phyloP scores from a whole-genome alignment of 805 yeast genomes.

The Starmerella potacharoeniae region DNA sequence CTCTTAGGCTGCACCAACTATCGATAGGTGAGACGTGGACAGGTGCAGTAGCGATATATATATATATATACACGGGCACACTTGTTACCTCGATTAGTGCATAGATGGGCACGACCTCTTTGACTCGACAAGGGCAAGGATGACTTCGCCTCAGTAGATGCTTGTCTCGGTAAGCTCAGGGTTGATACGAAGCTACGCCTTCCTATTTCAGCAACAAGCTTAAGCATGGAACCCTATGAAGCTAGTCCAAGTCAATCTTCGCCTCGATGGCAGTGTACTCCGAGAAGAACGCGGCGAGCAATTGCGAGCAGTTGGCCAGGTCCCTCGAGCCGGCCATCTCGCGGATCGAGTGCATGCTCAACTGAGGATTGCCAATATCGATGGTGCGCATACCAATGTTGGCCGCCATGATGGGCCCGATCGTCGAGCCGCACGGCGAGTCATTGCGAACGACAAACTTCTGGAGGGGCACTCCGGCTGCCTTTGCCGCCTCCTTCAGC shows the following conservation, averaged over 20 bases:
- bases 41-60: neutral
- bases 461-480: conserved; percentile 69
- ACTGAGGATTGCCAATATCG: conserved; percentile 84
- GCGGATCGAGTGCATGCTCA: conserved; percentile 87
- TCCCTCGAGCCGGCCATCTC: conserved; percentile 82
- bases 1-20: too few relatives aligned
- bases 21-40: neutral
- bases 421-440: conserved; percentile 91
- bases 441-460: conserved; percentile 87
- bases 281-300: conserved; percentile 52
- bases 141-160: neutral
- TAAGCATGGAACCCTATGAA: neutral
- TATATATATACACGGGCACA: neutral
- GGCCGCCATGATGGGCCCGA: conserved; percentile 86
- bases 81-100: neutral
- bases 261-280: conserved; percentile 13
- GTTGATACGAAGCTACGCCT: neutral
- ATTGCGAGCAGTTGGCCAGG: conserved; percentile 45
- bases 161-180: conserved; percentile 1
- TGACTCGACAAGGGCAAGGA: neutral
- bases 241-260: conserved; percentile 7
- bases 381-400: conserved; percentile 77
- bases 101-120: neutral
- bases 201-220: neutral
- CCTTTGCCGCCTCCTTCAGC: conserved; percentile 57